phyloP scores from a whole-genome alignment of 176 grass and related monocot species.

The Zoysia japonica region DNA sequence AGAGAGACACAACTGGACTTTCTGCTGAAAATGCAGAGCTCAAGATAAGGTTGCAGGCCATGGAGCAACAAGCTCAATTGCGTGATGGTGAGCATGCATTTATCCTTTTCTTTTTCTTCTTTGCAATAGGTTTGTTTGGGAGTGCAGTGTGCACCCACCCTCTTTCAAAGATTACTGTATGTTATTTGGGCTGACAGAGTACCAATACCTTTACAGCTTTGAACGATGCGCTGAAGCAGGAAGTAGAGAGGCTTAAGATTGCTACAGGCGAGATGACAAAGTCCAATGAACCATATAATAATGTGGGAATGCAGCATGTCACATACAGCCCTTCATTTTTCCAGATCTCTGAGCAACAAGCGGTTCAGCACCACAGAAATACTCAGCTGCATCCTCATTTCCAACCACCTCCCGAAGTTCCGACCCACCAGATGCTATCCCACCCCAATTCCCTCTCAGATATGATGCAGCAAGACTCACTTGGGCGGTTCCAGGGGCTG shows the following conservation, averaged over 20 bases:
- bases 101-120: constrained; percentile 10
- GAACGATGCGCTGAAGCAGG: constrained; percentile 74
- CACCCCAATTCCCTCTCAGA: constrained; percentile 63
- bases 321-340: constrained; percentile 74
- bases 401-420: constrained; percentile 51
- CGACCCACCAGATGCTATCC: constrained; percentile 59
- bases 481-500: constrained; percentile 70
- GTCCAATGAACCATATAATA: constrained; percentile 62
- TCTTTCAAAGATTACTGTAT: constrained; percentile 2
- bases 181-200: constrained; percentile 28
- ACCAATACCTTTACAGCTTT: constrained; percentile 61
- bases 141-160: constrained; percentile 4
- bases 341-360: constrained; percentile 39
- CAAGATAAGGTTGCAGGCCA: constrained; percentile 83
- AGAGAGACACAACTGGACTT: constrained; percentile 86
- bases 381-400: constrained; percentile 62
- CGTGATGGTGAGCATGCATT: constrained; percentile 59
- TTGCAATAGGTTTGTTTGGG: background rate
- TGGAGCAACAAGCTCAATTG: constrained; percentile 85
- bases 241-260: constrained; percentile 83
- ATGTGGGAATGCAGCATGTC: constrained; percentile 69
- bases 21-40: constrained; percentile 76
- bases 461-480: constrained; percentile 83
- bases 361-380: constrained; percentile 52
- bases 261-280: constrained; percentile 69